A percentile compares a stretch with the other conserved stretches of the same genome.
phyloP scores from a whole-genome alignment of 225 moss, liverwort and hornwort species.

The Physcomitrium patens region DNA sequence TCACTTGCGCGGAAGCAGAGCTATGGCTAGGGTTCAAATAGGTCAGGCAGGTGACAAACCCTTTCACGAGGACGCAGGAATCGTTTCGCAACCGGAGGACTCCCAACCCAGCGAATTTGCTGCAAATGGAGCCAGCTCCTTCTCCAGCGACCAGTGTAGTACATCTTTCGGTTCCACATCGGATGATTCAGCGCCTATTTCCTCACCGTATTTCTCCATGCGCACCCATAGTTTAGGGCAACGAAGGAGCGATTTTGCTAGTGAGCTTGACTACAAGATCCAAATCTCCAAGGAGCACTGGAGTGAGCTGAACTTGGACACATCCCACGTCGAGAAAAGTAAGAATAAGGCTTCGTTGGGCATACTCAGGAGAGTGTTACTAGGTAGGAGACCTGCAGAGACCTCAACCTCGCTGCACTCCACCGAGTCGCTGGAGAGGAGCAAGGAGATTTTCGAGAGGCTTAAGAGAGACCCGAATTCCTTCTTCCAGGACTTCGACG shows the following conservation, averaged over 20 bases:
- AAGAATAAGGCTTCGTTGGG: constrained; percentile 34
- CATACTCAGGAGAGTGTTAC: constrained; percentile 11
- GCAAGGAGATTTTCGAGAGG: constrained; percentile 39
- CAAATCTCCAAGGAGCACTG: constrained; percentile 47
- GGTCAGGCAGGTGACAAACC: constrained; percentile 5
- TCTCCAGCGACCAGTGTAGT: constrained; percentile 9
- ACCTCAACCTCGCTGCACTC: constrained; percentile 17
- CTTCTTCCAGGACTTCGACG: constrained; percentile 51
- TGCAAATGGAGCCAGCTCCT: constrained; percentile 10
- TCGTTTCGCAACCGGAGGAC: not conserved
- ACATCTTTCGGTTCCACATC: constrained; percentile 39
- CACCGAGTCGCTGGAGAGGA: constrained; percentile 37
- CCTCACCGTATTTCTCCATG: constrained; percentile 40
- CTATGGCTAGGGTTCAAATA: constrained; percentile 18
- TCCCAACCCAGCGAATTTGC: not conserved
- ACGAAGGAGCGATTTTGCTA: constrained; percentile 26
- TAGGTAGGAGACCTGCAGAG: constrained; percentile 29
- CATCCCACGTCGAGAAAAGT: constrained; percentile 13
- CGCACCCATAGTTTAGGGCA: constrained; percentile 40
- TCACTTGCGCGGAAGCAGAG: not conserved
- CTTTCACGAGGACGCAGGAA: not conserved
- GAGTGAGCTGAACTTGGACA: constrained; percentile 46
- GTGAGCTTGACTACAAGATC: constrained; percentile 42
- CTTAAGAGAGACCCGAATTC: constrained; percentile 33
- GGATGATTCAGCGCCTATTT: constrained; percentile 13